Conservation (phyloP, 2,329 filamentous ascomycete species). For the Cytospora leucostoma region DNA sequence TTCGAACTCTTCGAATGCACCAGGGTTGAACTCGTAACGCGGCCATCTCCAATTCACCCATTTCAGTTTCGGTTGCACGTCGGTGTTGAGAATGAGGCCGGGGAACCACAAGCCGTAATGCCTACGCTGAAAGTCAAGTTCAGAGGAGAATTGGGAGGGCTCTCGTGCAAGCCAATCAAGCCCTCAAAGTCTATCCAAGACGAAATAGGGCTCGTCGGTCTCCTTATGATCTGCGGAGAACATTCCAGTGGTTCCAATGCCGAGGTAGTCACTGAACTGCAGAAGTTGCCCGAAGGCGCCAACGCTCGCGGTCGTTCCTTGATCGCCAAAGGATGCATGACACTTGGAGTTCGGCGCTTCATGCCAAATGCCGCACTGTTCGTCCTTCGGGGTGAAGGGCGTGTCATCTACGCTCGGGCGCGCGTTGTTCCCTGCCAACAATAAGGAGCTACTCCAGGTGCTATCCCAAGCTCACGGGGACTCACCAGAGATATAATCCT, state of each 20-base stretch:
- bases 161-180: neutral
- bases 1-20: neutral
- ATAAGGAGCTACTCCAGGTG: neutral
- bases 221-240: constrained; percentile 1
- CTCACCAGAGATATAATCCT: neutral
- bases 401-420: neutral
- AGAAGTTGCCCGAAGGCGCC: constrained; percentile 1
- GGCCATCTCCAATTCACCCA: constrained; percentile 16
- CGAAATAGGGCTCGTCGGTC: neutral
- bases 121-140: fast-evolving
- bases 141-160: neutral
- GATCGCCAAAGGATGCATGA: constrained; percentile 11
- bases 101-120: neutral
- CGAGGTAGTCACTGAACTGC: constrained; percentile 4
- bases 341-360: neutral
- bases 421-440: neutral
- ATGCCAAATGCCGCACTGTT: neutral
- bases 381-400: neutral
- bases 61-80: neutral
- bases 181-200: fast-evolving
- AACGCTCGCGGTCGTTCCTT: constrained; percentile 7
- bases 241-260: constrained; percentile 7
- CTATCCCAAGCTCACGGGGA: neutral
- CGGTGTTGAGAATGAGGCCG: neutral
- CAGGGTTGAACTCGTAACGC: neutral